Evolutionary conservation across 495 filamentous ascomycete genomes (phyloP).

Genomic region (Talaromyces nanjingensis): DNA sequence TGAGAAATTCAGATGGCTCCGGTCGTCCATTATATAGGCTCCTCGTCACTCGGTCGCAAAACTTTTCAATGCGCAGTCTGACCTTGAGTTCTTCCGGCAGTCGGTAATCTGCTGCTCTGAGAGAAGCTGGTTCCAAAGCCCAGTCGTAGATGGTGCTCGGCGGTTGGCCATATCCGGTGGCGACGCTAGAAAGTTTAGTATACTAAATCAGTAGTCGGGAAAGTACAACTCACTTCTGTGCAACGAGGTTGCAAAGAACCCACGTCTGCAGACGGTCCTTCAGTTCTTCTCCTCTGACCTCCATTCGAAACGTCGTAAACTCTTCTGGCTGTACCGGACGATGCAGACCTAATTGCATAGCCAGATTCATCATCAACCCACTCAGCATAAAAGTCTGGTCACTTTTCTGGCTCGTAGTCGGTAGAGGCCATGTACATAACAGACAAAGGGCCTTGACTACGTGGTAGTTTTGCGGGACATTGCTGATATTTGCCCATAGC

Average conservation of each 20-base stretch:
- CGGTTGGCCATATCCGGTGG: constrained; percentile 86
- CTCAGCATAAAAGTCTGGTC: constrained; percentile 88
- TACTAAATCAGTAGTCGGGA: neutral
- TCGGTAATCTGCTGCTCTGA: constrained; percentile 56
- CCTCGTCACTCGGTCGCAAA: constrained; percentile 80
- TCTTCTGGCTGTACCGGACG: constrained; percentile 87
- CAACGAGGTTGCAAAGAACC: constrained; percentile 88
- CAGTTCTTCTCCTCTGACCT: constrained; percentile 76
- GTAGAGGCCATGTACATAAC: constrained; percentile 87
- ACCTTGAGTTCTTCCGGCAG: constrained; percentile 61
- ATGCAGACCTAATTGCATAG: constrained; percentile 84
- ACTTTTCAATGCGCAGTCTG: constrained; percentile 74
- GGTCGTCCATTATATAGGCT: constrained; percentile 77
- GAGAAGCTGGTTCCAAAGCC: constrained; percentile 62
- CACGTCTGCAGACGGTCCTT: constrained; percentile 83
- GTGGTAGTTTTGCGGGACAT: constrained; percentile 76
- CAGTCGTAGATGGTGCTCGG: constrained; percentile 81
- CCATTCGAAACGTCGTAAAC: constrained; percentile 75
- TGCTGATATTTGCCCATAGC: constrained; percentile 74
- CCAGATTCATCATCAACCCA: constrained; percentile 91
- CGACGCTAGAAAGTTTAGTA: constrained; percentile 45
- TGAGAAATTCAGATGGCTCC: constrained; percentile 67
- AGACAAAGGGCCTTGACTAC: constrained; percentile 87
- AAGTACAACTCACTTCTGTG: constrained; percentile 54
- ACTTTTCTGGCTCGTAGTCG: constrained; percentile 74